A percentile compares a stretch with the other conserved stretches of the same genome.
Conservation (phyloP, 73 alveolate genomes). For the Tetrahymena borealis region DNA sequence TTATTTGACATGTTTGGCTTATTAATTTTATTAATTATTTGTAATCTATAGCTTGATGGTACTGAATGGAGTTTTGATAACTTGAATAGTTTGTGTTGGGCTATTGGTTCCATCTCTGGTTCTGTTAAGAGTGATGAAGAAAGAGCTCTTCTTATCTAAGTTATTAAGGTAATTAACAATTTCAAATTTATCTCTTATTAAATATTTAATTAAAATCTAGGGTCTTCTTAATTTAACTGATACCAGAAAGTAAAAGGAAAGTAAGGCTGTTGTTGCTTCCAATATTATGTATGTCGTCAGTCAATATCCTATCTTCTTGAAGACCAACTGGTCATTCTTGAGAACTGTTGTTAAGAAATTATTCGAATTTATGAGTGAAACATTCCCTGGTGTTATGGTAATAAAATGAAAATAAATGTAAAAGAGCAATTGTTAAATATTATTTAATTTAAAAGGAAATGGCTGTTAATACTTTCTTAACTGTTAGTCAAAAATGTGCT, state of each 20-base stretch:
- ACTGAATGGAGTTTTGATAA: slow-evolving; percentile 60
- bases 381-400: slow-evolving; percentile 85
- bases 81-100: slow-evolving; percentile 78
- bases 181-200: background rate
- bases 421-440: background rate
- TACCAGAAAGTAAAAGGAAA: slow-evolving; percentile 57
- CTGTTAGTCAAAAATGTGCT: slow-evolving; percentile 72
- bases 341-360: slow-evolving; percentile 95
- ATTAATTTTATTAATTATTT: slow-evolving; percentile 22
- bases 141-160: slow-evolving; percentile 60
- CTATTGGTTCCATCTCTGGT: slow-evolving; percentile 74
- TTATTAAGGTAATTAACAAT: slow-evolving; percentile 38
- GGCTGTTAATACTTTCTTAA: slow-evolving; percentile 94
- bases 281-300: slow-evolving; percentile 98
- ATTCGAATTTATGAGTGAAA: slow-evolving; percentile 97
- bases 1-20: slow-evolving; percentile 36
- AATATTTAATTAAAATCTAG: background rate
- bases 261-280: slow-evolving; percentile 75
- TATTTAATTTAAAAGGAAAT: slow-evolving; percentile 65
- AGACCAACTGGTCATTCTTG: slow-evolving; percentile 92
- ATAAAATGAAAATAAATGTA: background rate
- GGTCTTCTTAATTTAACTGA: slow-evolving; percentile 60
- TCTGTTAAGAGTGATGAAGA: slow-evolving; percentile 65
- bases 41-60: slow-evolving; percentile 36
- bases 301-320: slow-evolving; percentile 91